These are phyloP conservation scores for Claviceps spartinae DNA, from an alignment of 2,329 filamentous ascomycete genomes.

Conservation along the genomic window DNA sequence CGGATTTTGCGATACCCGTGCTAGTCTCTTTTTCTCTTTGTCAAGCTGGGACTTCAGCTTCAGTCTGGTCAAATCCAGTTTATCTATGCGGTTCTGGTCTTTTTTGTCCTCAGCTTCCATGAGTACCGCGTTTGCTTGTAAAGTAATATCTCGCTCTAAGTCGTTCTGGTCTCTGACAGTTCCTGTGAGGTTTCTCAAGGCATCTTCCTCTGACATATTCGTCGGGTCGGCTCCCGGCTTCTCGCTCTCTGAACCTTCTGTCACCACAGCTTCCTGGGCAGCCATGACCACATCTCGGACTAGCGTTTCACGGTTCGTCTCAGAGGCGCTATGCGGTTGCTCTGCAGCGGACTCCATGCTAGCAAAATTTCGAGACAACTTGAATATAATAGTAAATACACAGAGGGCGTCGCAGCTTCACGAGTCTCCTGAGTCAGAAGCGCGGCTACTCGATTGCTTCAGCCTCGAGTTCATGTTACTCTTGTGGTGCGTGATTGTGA, in stretches of 20 bases:
- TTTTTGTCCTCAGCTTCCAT: conserved; percentile 50
- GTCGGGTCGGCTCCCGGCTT: conserved; percentile 11
- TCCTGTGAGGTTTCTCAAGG: conserved; percentile 49
- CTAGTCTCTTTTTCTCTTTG: conserved; percentile 34
- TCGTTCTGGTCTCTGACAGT: conserved; percentile 78
- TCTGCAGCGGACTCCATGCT: conserved; percentile 16
- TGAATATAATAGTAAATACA: not conserved
- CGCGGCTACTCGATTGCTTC: not conserved
- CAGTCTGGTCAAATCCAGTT: conserved; percentile 36
- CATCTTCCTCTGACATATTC: conserved; percentile 42
- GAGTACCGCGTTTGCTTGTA: conserved; percentile 45
- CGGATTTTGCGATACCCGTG: conserved; percentile 29
- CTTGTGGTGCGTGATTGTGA: not conserved
- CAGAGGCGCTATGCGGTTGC: conserved; percentile 8
- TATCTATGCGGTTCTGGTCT: conserved; percentile 49
- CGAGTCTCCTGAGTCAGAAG: not conserved
- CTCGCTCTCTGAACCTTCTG: conserved; percentile 2
- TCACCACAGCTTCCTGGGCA: conserved; percentile 12
- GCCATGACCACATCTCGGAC: conserved; percentile 18
- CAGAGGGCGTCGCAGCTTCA: not conserved
- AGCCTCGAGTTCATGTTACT: not conserved
- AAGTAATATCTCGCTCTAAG: conserved; percentile 70
- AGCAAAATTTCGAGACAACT: not conserved
- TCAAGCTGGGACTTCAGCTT: conserved; percentile 54
- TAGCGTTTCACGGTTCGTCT: conserved; percentile 14